Evolutionary conservation across 805 yeast genomes (phyloP).

Genomic region (Nakazawaea wyomingensis): DNA sequence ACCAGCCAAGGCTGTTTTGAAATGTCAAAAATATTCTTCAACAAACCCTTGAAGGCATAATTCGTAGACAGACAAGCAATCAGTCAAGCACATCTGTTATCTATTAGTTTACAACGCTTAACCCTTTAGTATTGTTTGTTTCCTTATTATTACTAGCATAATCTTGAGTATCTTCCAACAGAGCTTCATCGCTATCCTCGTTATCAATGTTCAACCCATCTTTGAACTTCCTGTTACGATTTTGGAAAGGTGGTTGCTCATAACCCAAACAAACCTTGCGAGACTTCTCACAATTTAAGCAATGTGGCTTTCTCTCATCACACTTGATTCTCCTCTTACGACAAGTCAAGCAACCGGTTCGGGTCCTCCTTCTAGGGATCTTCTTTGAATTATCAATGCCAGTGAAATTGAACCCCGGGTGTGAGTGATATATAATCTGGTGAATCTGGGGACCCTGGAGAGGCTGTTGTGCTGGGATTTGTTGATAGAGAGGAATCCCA

Average conservation of each 20-base stretch:
- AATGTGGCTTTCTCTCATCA: conserved; percentile 67
- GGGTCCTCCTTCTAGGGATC: conserved; percentile 54
- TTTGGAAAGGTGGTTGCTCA: conserved; percentile 29
- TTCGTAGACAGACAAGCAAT: not conserved
- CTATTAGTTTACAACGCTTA: not conserved
- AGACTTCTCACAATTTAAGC: conserved; percentile 62
- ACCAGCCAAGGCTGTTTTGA: too few relatives aligned
- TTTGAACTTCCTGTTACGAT: conserved; percentile 4
- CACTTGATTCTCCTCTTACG: conserved; percentile 68
- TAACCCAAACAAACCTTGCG: conserved; percentile 67
- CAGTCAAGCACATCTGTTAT: not conserved
- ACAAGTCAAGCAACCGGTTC: conserved; percentile 75
- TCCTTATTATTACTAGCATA: not conserved
- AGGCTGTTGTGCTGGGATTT: not conserved
- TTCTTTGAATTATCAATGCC: conserved; percentile 28
- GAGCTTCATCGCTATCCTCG: not conserved
- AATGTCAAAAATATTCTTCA: too few relatives aligned
- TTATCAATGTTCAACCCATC: not conserved
- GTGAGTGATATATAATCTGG: not conserved
- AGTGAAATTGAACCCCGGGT: conserved; percentile 6
- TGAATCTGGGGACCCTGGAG: not conserved
- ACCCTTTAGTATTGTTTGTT: not conserved
- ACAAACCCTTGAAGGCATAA: too few relatives aligned
- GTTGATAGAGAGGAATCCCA: not conserved
- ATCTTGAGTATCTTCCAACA: not conserved